A percentile compares a stretch with the other conserved stretches of the same genome.
phyloP scores from a whole-genome alignment of 1,284 basidiomycete species.

The Ganoderma boninense region DNA sequence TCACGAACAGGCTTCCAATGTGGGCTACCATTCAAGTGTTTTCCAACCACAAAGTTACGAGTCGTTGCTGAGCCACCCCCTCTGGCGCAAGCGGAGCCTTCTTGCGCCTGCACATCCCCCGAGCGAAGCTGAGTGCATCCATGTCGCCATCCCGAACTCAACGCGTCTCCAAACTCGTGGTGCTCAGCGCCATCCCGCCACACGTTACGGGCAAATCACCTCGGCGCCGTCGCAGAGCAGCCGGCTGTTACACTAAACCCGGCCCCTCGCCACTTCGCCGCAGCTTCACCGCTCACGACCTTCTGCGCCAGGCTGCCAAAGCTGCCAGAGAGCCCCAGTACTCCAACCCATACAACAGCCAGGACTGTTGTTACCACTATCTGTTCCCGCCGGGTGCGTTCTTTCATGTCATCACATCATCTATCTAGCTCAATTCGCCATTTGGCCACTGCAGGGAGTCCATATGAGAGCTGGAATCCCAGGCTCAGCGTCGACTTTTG shows the following conservation, averaged over 20 bases:
- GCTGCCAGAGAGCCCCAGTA: neutral
- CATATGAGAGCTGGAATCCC: neutral
- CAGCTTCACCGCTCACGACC: neutral
- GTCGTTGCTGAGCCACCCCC: too few relatives aligned
- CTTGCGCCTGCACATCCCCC: neutral
- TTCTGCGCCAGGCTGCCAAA: neutral
- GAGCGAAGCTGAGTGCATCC: neutral
- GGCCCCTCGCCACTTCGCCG: too few relatives aligned
- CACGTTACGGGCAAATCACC: neutral
- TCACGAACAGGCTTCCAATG: neutral
- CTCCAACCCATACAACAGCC: neutral
- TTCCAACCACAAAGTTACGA: neutral
- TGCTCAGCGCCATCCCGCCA: neutral
- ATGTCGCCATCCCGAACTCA: neutral
- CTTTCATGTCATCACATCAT: neutral
- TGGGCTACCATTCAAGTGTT: neutral
- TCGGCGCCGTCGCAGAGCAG: neutral
- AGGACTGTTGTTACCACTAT: neutral
- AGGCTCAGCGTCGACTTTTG: neutral
- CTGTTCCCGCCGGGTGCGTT: neutral
- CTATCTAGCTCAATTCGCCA: neutral
- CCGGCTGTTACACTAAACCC: neutral
- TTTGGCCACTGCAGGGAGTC: neutral
- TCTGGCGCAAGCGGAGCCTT: neutral
- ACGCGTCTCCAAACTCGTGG: neutral